Evolutionary conservation across 306 rosid species (phyloP).

Genomic region (Cicer pinnatifidum): DNA sequence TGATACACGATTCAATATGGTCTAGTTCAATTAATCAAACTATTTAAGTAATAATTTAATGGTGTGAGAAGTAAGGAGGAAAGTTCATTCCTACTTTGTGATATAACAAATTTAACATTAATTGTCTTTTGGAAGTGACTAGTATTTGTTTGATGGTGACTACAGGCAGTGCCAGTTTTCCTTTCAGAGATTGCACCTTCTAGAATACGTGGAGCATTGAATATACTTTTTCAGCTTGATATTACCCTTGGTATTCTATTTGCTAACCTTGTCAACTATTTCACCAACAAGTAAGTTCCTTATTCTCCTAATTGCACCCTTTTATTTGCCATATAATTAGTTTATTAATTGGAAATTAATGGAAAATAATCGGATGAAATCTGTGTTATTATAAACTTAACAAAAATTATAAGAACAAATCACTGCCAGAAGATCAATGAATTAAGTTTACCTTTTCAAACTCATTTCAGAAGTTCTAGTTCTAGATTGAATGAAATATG

Average conservation of each 20-base stretch:
- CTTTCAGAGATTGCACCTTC: conserved; percentile 94
- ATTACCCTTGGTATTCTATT: conserved; percentile 86
- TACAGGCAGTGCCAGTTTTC: conserved; percentile 89
- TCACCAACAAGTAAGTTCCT: conserved; percentile 65
- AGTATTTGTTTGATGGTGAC: conserved; percentile 12
- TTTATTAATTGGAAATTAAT: background rate
- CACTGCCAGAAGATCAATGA: too few species aligned
- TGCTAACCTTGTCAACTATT: conserved; percentile 79
- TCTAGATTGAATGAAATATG: too few species aligned
- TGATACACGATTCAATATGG: background rate
- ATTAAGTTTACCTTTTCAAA: too few species aligned
- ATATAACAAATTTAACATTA: background rate
- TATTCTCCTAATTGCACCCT: background rate
- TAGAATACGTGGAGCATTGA: conserved; percentile 89
- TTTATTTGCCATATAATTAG: background rate
- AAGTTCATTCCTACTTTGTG: background rate
- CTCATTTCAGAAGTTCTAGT: too few species aligned
- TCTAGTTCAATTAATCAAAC: conserved; percentile 30
- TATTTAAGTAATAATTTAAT: conserved; percentile 12
- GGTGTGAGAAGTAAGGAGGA: background rate
- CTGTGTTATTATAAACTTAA: too few species aligned
- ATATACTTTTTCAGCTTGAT: conserved; percentile 82
- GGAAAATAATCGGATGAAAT: too few species aligned
- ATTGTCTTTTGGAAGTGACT: conserved; percentile 29
- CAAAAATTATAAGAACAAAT: too few species aligned